A percentile compares a stretch with the other conserved stretches of the same genome.
Evolutionary conservation across 495 filamentous ascomycete genomes (phyloP).

Genomic region (Podospora tetraspora): DNA sequence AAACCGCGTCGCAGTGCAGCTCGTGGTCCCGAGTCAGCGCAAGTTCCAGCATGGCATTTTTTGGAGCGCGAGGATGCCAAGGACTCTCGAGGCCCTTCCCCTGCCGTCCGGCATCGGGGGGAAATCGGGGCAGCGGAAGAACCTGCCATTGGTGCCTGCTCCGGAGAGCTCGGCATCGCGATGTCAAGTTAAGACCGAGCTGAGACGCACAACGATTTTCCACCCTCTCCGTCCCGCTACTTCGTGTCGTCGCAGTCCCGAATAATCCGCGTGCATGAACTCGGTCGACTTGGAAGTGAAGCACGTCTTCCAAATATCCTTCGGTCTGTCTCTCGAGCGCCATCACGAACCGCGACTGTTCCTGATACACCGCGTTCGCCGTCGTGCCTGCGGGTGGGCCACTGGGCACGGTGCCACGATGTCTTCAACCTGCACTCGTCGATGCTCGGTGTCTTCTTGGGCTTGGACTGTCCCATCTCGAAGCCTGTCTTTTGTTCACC

Average conservation of each 20-base stretch:
- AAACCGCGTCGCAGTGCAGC: not conserved
- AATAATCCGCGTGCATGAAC: not conserved
- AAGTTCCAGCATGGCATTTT: not conserved
- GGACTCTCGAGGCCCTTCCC: not conserved
- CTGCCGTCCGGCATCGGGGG: conserved; percentile 5
- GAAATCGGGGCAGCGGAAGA: not conserved
- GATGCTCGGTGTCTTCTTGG: not conserved
- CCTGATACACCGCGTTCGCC: not conserved
- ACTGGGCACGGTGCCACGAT: no score
- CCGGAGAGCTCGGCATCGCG: conserved; percentile 8
- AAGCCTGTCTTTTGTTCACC: not conserved
- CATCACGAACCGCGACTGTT: not conserved
- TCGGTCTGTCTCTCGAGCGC: not conserved
- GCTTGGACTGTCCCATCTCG: not conserved
- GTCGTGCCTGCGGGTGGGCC: not conserved
- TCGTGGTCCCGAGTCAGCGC: not conserved
- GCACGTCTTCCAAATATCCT: not conserved
- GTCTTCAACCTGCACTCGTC: not conserved
- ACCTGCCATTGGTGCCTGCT: not conserved
- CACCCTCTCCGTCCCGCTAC: not conserved
- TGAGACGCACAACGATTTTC: not conserved
- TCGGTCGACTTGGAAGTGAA: not conserved
- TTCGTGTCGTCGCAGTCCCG: not conserved
- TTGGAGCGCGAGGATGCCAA: not conserved
- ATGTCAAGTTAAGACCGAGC: conserved; percentile 8